Evolutionary conservation across 176 grass and related monocot species (phyloP), one percentile per base, ranked within the genome.

Genomic region (Lolium multiflorum): DNA sequence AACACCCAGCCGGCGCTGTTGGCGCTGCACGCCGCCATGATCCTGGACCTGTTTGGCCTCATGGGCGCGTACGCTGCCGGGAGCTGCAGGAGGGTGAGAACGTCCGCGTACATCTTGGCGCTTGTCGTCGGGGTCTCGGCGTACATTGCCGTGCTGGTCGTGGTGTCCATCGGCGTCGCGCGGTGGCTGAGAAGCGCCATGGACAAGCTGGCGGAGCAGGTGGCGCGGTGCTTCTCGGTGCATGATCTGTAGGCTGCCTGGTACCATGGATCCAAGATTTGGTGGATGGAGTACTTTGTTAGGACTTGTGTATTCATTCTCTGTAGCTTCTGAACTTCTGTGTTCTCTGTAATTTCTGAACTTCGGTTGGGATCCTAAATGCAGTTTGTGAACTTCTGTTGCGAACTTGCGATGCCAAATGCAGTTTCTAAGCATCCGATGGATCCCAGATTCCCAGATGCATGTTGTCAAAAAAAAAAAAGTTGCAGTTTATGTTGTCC

Each of bases 21-120:
- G 67, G 89, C 87, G 0, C 17, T 94, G 79, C 79, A 94, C 18
- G 68, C 87, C 3, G 87, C 89, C 20, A 87, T 94, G 89, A 80
- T 94, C 10, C 75, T 91, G 22, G 81, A 84, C 78, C 25, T 91
- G 43, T 77, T 94, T 15, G 80, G 92, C 2, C 85, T 94, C 75
- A 89, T 94, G 89, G 92, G 86, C 0, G 89, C 89, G 0, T 94
- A 91, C 61, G 83, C 89, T 11, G 86, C 89, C 0, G 89, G 89
- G 44, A 94, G 92, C 83, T 91, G 92, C 60, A 68, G 87, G 63
- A 77, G 69, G 11, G 14, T 79, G 21, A 84, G 80, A 2, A 87
- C 87, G 5, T 91, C 87, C 0, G 88, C 82, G 0, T 89, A 91
- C 50, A 71, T 94, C 76, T 35, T 91, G 55, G 79, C 85, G 16